Base-by-base conservation (phyloP, 1,284 basidiomycete genomes). In the Leccinum griseonigrum region DNA sequence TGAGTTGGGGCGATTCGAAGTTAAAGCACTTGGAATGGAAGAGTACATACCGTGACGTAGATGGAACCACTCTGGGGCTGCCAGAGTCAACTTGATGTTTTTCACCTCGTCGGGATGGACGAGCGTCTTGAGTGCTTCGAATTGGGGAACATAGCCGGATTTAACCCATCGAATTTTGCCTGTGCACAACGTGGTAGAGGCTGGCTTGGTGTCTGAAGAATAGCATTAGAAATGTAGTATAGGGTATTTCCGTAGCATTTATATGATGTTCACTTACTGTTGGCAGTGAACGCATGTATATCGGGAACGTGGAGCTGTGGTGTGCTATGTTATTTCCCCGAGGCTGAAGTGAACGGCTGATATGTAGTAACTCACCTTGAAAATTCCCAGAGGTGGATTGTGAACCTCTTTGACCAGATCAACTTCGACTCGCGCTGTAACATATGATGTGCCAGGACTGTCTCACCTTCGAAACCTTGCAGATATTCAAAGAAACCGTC, bases 21-120 rank as follows among this genome's bases (percentile, higher is more conserved):
- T 9, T 4, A 2, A 32, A 31, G 8, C 6, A 22, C 16, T 10
- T 1, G 6, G 4, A 48, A 36, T 10, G 5, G 8, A 46, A 9
- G 31, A 8, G 1, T 14, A 11, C 61, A 10, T 78, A 59, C 87
- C 87, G 69, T 89, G 87, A 28, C 85, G 84, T 57, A 91, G 82
- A 71, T 91, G 89, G 74, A 85, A 90, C 90, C 89, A 91, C 28
- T 86, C 85, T 3, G 90, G 90, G 1, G 87, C 84, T 66, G 85
- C 89, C 74, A 92, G 3, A 9, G 89, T 92, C 63, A 93, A 74
- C 74, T 93, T 93, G 72, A 91, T 82, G 68, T 83, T 77, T 67
- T 83, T 78, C 66, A 86, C 82, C 67, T 89, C 87, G 73, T 87
- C 81, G 16, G 82, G 76, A 16, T 79, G 70, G 29, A 86, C 84